Evolutionary conservation across 2,329 filamentous ascomycete species (phyloP).

Genomic region (Aspergillus hortae): DNA sequence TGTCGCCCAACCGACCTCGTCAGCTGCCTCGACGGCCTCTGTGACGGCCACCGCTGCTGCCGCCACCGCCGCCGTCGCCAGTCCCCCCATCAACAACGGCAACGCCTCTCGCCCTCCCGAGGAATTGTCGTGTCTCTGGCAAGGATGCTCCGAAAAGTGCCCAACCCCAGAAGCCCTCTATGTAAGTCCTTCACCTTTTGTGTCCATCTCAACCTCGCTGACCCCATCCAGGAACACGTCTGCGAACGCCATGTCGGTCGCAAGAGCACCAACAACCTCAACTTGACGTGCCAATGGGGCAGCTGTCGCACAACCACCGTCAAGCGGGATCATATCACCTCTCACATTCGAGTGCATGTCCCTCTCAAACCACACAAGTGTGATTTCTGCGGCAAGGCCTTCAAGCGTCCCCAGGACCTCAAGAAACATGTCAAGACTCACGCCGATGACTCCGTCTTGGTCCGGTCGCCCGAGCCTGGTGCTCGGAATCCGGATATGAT

Average conservation of each 20-base stretch:
- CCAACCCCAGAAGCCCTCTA: conserved; percentile 60
- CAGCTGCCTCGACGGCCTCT: conserved; percentile 25
- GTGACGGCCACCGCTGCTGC: conserved; percentile 33
- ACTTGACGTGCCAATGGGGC: conserved; percentile 95
- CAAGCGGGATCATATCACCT: conserved; percentile 98
- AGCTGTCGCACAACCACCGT: conserved; percentile 94
- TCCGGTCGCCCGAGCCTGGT: conserved; percentile 61
- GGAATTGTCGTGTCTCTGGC: conserved; percentile 57
- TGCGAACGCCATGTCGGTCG: conserved; percentile 97
- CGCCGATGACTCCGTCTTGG: conserved; percentile 83
- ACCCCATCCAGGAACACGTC: conserved; percentile 75
- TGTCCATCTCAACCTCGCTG: neutral
- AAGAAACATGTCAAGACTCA: conserved; percentile 99
- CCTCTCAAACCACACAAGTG: conserved; percentile 98
- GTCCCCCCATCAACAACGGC: conserved; percentile 30
- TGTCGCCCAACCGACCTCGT: conserved; percentile 21
- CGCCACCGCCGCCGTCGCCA: conserved; percentile 35
- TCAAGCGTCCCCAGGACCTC: conserved; percentile 97
- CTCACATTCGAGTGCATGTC: conserved; percentile 98
- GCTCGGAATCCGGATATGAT: conserved; percentile 42
- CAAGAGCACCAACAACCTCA: conserved; percentile 98
- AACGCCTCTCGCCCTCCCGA: conserved; percentile 28
- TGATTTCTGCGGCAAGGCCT: conserved; percentile 97
- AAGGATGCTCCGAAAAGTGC: conserved; percentile 58
- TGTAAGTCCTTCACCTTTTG: conserved; percentile 41